Evolutionary conservation across 73 alveolate species (phyloP).

Genomic region (Paraurostyla sp.): DNA sequence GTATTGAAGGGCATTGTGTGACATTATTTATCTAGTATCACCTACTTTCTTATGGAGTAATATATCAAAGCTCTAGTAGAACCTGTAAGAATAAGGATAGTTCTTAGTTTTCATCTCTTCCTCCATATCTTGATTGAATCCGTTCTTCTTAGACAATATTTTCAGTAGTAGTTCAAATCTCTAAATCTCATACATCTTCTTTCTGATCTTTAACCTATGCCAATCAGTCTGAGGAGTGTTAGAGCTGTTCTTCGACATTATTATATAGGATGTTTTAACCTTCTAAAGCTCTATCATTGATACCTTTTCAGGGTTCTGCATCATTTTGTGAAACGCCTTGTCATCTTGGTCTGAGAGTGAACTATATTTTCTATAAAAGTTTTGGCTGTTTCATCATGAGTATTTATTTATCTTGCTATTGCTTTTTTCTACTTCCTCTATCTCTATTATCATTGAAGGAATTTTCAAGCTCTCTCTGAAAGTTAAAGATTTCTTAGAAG

Average conservation of each 20-base stretch:
- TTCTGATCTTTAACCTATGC: not conserved
- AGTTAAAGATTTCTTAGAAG: no score
- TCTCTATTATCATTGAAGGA: no score
- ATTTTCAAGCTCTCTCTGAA: no score
- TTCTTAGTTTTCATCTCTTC: not conserved
- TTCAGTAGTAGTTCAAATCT: constrained; percentile 21
- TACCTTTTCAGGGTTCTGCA: not conserved
- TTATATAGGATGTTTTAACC: no score
- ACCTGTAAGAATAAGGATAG: not conserved
- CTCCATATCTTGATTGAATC: not conserved
- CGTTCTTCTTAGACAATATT: not conserved
- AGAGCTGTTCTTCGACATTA: no score
- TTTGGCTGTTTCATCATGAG: not conserved
- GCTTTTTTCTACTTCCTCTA: no score
- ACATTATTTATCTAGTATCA: not conserved
- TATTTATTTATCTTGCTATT: no score
- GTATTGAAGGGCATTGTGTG: not conserved
- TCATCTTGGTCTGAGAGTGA: not conserved
- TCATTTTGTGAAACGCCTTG: not conserved
- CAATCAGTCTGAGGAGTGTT: no score
- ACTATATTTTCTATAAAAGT: not conserved
- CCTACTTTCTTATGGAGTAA: constrained; percentile 29
- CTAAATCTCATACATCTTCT: not conserved
- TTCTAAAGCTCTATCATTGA: not conserved
- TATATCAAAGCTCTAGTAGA: constrained; percentile 2